Percentiles rank a stretch among this genome's conserved stretches.
phyloP scores from a whole-genome alignment of 108 stramenopile genomes.

The Pinguiococcus pyrenoidosus region DNA sequence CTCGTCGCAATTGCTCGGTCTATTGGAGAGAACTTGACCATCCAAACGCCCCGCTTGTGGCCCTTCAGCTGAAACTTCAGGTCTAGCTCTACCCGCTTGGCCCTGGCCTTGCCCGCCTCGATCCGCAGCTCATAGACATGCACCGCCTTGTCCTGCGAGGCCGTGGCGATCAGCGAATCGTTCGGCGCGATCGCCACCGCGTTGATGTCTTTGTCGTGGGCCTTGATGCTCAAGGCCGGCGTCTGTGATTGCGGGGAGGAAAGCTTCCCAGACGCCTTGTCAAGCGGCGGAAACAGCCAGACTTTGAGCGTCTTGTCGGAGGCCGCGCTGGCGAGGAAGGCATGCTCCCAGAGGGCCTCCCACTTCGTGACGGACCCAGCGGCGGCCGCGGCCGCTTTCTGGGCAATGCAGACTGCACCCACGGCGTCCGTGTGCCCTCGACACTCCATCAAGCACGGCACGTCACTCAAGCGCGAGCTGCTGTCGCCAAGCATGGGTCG shows the following conservation, averaged over 20 bases:
- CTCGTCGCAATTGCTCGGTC: conserved; percentile 82
- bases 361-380: conserved; percentile 61
- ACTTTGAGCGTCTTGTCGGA: conserved; percentile 80
- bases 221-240: conserved; percentile 26
- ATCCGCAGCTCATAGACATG: conserved; percentile 54
- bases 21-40: conserved; percentile 66
- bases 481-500: conserved; percentile 36
- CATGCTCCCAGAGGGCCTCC: conserved; percentile 63
- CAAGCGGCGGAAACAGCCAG: conserved; percentile 54
- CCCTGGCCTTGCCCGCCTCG: too few relatives aligned
- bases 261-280: conserved; percentile 47
- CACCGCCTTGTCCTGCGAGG: conserved; percentile 76
- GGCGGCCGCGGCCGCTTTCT: conserved; percentile 13
- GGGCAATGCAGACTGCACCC: conserved; percentile 5
- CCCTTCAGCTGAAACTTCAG: conserved; percentile 82
- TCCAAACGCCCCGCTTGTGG: conserved; percentile 90
- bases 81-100: too few relatives aligned
- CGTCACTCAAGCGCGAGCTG: conserved; percentile 18
- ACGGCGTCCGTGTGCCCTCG: conserved; percentile 15
- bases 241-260: conserved; percentile 50
- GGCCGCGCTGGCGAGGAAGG: conserved; percentile 74
- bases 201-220: conserved; percentile 75
- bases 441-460: background rate
- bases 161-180: conserved; percentile 82
- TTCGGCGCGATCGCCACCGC: conserved; percentile 83